These are phyloP conservation scores for Gynostemma pentaphyllum DNA, from an alignment of 306 rosid species.

Conservation along the genomic window DNA sequence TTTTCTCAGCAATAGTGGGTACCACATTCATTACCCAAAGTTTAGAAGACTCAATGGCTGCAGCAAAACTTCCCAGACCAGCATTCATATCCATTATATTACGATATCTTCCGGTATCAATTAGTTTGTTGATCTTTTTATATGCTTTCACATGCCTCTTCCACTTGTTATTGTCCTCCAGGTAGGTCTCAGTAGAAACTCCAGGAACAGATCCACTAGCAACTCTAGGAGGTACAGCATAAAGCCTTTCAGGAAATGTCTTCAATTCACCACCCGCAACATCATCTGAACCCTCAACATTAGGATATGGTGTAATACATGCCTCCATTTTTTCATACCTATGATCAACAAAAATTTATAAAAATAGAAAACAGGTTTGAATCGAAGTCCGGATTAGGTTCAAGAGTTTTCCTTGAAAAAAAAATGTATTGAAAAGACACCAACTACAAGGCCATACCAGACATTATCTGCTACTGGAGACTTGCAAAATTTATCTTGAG, in stretches of 20 bases:
- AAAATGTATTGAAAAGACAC: background rate
- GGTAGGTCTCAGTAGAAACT: constrained; percentile 42
- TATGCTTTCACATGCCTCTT: constrained; percentile 80
- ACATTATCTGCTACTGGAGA: constrained; percentile 47
- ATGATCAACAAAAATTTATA: background rate
- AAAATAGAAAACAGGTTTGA: background rate
- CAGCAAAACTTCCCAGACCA: constrained; percentile 88
- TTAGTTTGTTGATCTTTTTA: constrained; percentile 53
- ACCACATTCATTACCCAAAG: constrained; percentile 93
- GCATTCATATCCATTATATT: constrained; percentile 97
- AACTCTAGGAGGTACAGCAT: constrained; percentile 73
- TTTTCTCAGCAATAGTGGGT: constrained; percentile 77
- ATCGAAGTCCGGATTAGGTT: background rate
- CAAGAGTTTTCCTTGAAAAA: background rate
- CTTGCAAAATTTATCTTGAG: constrained; percentile 46
- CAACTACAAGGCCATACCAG: constrained; percentile 38
- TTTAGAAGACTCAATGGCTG: constrained; percentile 66
- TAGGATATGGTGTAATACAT: constrained; percentile 55
- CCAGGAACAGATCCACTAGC: constrained; percentile 74
- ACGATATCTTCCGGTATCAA: constrained; percentile 87
- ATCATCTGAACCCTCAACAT: constrained; percentile 18
- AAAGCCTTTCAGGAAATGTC: constrained; percentile 73
- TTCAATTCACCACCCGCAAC: constrained; percentile 38
- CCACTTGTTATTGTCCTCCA: constrained; percentile 66
- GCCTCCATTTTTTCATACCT: constrained; percentile 93